Base-by-base conservation (phyloP, 164 flowering plant genomes). In the Tetracentron sinense region DNA sequence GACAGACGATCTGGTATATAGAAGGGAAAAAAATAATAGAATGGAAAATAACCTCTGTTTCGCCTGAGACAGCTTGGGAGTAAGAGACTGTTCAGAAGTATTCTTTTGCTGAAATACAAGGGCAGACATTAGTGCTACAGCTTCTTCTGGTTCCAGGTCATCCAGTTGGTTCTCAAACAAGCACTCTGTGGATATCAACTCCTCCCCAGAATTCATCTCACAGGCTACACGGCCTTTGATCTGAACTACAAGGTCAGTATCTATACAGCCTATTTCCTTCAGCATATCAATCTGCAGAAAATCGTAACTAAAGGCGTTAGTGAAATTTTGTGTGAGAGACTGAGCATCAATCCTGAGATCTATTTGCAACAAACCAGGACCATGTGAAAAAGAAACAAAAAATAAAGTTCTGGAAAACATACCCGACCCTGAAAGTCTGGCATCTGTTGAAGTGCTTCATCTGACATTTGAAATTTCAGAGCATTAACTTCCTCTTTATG, bases 151-250 rank as follows among this genome's bases (percentile, higher is more conserved):
- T 79, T 92, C 97, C 73, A 95, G 76, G 55, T 82, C 93, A 68
- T 88, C 95, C 70, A 95, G 71, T 66, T 89, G 97, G 77, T 92
- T 95, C 74, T 95, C 97, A 78, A 95, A 95, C 68, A 95, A 78
- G 72, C 94, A 92, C 70, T 92, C 99, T 1, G 99, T 90, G 75
- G 85, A 88, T 69, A 95, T 92, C 81, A 95, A 75, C 79, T 95
- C 99, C 73, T 95, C 97, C 56, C 99, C 99, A 38, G 99, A 95
- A 78, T 95, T 95, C 97, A 95, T 95, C 85, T 92, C 99, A 75
- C 99, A 92, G 35, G 99, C 99, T 48, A 95, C 96, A 31, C 97
- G 89, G 17, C 99, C 99, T 80, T 95, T 95, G n/a, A 95, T 86
- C 75, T 88, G 97, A 67, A 95, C 99, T 29, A 89, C 96, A 70